Conservation (phyloP, 768 basidiomycete genomes). For the Termitomyces sp. region DNA sequence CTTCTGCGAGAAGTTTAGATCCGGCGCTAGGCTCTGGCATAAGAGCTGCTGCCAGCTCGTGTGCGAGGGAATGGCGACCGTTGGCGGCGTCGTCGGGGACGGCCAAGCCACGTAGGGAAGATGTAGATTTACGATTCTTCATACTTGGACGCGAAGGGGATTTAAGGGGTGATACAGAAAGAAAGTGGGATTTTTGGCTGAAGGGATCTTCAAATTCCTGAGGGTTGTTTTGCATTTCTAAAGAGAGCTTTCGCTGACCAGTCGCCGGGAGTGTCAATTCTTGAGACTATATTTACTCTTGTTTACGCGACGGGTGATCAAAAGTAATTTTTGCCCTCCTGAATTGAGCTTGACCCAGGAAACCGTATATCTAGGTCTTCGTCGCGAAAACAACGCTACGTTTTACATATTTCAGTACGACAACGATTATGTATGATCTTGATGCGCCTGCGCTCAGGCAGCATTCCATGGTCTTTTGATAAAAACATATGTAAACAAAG, state of each 20-base stretch:
- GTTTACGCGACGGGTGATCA: slow-evolving; percentile 15
- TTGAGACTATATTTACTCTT: slow-evolving; percentile 15
- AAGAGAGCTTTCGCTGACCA: not conserved
- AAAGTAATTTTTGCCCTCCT: not conserved
- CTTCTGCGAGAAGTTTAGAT: slow-evolving; percentile 78
- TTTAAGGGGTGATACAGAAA: slow-evolving; percentile 30
- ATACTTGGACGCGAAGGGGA: slow-evolving; percentile 31
- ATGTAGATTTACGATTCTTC: slow-evolving; percentile 42
- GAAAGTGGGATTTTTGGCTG: slow-evolving; percentile 25
- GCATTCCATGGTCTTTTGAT: not conserved
- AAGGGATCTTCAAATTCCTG: slow-evolving; percentile 29
- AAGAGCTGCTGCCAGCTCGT: slow-evolving; percentile 82
- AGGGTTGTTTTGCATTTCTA: slow-evolving; percentile 21
- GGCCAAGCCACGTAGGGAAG: slow-evolving; percentile 42
- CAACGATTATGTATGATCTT: not conserved
- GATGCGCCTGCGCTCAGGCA: not conserved
- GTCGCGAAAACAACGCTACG: not conserved
- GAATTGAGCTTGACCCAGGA: not conserved
- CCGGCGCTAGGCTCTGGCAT: slow-evolving; percentile 83
- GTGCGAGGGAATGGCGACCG: slow-evolving; percentile 71
- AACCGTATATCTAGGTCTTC: not conserved
- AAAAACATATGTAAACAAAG: slow-evolving; percentile 10
- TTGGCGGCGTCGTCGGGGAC: slow-evolving; percentile 40
- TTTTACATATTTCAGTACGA: not conserved
- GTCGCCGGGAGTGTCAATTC: not conserved